phyloP scores from a whole-genome alignment of 768 basidiomycete genomes.

The Suillus placidus region DNA sequence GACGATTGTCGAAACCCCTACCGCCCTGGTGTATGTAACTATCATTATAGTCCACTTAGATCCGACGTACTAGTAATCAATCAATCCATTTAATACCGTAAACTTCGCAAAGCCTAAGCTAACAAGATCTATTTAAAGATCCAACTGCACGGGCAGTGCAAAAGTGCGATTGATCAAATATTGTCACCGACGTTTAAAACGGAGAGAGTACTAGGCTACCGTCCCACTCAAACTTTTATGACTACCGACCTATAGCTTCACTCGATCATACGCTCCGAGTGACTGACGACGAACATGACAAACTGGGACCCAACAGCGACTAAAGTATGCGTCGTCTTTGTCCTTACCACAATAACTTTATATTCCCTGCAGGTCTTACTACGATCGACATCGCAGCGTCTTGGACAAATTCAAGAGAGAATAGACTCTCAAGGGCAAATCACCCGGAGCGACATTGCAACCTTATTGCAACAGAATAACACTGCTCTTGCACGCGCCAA shows the following conservation, averaged over 20 bases:
- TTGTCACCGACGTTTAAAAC: neutral
- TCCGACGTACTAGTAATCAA: neutral
- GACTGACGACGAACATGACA: conserved; percentile 20
- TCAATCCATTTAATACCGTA: neutral
- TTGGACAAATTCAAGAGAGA: conserved; percentile 72
- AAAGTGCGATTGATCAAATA: no score
- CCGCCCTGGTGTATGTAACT: conserved; percentile 21
- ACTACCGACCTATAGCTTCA: neutral
- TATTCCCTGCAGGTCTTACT: conserved; percentile 53
- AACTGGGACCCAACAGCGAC: conserved; percentile 34
- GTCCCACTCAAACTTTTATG: neutral
- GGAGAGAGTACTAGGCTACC: neutral
- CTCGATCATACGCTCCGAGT: neutral
- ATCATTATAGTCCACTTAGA: conserved; percentile 4
- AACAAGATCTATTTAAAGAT: neutral
- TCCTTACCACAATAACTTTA: neutral
- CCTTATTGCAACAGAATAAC: conserved; percentile 61
- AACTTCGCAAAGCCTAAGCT: neutral
- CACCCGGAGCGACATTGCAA: conserved; percentile 68
- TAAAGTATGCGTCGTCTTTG: conserved; percentile 27
- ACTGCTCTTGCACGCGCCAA: conserved; percentile 70
- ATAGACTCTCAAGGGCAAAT: conserved; percentile 67
- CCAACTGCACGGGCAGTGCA: neutral
- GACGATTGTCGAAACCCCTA: conserved; percentile 30
- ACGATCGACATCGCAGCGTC: conserved; percentile 60